These are phyloP conservation scores for Ophiorrhiza pumila DNA, from an alignment of 257 asterid genomes.

Conservation along the genomic window DNA sequence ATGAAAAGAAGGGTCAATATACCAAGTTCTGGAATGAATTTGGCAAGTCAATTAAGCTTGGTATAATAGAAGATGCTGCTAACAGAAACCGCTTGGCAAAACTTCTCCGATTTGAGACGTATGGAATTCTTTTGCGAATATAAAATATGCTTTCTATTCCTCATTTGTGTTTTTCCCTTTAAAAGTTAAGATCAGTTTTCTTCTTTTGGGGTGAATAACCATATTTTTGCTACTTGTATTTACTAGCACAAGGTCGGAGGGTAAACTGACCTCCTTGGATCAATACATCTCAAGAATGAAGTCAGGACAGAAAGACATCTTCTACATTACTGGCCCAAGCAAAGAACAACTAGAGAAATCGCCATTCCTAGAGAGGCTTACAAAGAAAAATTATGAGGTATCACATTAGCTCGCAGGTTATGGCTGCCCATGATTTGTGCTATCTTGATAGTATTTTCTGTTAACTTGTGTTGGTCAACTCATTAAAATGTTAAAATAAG, in stretches of 20 bases:
- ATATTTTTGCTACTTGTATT: background rate
- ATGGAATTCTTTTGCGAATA: constrained; percentile 16
- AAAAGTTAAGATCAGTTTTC: background rate
- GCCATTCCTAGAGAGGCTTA: constrained; percentile 91
- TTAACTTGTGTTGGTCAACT: too few species aligned
- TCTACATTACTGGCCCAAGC: constrained; percentile 87
- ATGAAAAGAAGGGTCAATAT: constrained; percentile 87
- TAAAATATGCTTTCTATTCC: background rate
- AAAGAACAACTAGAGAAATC: constrained; percentile 96
- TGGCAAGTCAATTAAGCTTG: constrained; percentile 93
- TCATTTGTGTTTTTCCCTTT: background rate
- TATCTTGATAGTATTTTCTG: background rate
- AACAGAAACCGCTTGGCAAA: constrained; percentile 87
- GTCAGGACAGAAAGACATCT: constrained; percentile 90
- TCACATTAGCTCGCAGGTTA: background rate
- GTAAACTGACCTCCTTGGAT: constrained; percentile 83
- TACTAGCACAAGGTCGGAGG: constrained; percentile 84
- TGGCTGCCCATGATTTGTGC: background rate
- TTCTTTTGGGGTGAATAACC: background rate
- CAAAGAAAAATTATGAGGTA: constrained; percentile 89
- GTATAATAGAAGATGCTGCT: constrained; percentile 85
- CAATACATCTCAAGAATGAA: constrained; percentile 95
- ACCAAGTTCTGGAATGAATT: constrained; percentile 88
- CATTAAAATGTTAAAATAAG: background rate
- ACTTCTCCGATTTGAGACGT: constrained; percentile 89